phyloP scores from a whole-genome alignment of 345 rosid species.

The Luvunga scandens region DNA sequence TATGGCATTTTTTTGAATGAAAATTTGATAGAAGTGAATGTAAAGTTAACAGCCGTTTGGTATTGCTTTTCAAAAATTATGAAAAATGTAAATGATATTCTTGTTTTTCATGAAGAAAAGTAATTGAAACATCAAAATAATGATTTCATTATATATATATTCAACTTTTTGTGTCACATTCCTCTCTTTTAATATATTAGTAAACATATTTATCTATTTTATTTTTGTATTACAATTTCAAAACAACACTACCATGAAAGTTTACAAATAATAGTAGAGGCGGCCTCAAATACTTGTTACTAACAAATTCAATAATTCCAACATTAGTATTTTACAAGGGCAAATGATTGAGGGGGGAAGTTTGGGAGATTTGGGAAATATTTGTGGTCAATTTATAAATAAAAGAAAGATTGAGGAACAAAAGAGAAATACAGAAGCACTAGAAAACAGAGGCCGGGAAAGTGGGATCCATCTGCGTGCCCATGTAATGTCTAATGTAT shows the following conservation, averaged over 20 bases:
- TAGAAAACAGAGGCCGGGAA: background rate
- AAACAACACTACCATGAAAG: background rate
- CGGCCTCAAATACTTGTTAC: too few relatives aligned
- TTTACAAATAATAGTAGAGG: too few relatives aligned
- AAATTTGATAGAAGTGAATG: too few relatives aligned
- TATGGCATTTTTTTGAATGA: too few relatives aligned
- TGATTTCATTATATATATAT: too few relatives aligned
- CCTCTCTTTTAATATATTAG: background rate
- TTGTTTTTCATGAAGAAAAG: too few relatives aligned
- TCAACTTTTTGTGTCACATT: background rate
- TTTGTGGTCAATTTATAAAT: background rate
- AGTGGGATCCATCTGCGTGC: constrained; percentile 1
- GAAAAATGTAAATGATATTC: background rate
- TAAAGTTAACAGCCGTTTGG: accelerated
- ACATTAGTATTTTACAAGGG: background rate
- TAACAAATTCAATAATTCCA: too few relatives aligned
- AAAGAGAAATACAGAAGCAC: background rate
- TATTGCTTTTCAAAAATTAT: too few relatives aligned
- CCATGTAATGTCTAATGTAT: constrained; percentile 12
- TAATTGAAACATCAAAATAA: background rate
- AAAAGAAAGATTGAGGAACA: too few relatives aligned
- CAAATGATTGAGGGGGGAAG: background rate
- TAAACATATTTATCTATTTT: too few relatives aligned
- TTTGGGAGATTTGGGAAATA: background rate
- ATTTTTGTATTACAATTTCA: too few relatives aligned